A percentile compares a stretch with the other conserved stretches of the same genome.
Evolutionary conservation across 2,329 filamentous ascomycete genomes (phyloP).

Genomic region (Blastomyces silverae): DNA sequence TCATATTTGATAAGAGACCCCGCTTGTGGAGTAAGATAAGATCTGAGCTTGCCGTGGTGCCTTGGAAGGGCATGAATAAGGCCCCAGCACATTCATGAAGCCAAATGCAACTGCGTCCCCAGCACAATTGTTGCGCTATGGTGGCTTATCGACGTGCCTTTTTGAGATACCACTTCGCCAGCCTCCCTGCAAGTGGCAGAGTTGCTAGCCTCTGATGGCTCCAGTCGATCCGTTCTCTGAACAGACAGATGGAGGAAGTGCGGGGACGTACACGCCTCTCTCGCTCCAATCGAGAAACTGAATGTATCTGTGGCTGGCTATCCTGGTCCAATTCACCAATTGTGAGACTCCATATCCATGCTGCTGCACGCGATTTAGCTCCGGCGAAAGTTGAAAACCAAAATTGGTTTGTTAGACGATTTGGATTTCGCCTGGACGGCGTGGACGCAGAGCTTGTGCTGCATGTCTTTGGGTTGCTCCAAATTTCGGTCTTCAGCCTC

Average conservation of each 20-base stretch:
- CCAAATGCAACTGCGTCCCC: neutral
- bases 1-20: neutral
- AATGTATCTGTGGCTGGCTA: slow-evolving; percentile 10
- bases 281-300: neutral
- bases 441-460: neutral
- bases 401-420: slow-evolving; percentile 6
- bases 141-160: neutral
- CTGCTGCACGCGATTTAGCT: neutral
- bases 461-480: neutral
- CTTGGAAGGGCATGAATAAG: neutral
- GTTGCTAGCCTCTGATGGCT: neutral
- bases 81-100: neutral
- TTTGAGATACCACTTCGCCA: neutral
- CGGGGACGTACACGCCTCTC: neutral
- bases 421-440: neutral
- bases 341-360: neutral
- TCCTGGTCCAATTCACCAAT: neutral
- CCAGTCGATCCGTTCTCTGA: neutral
- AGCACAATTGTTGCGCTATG: neutral
- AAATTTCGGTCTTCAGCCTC: slow-evolving; percentile 1
- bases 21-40: neutral
- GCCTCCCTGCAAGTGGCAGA: neutral
- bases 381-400: neutral
- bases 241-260: too few species aligned
- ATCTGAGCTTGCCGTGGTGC: neutral